Base-by-base conservation (phyloP, 2,329 filamentous ascomycete genomes). In the Juglanconis sp. region DNA sequence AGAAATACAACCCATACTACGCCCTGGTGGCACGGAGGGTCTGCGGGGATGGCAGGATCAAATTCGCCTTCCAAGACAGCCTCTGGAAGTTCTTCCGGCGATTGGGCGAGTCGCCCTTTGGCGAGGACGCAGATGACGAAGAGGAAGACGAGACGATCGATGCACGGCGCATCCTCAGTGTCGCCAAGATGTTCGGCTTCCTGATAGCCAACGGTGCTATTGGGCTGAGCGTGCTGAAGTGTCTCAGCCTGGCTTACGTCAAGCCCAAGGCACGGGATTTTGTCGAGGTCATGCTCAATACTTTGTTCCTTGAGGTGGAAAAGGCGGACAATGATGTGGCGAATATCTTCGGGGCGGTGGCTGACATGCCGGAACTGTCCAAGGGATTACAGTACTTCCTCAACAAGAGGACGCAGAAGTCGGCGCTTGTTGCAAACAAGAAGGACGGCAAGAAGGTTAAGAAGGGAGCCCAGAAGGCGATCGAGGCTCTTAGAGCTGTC, bases 1-100 rank as follows among this genome's bases (percentile, higher is more conserved):
- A 88, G 59, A 81, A 81, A 0, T 96, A 97, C 74, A 99, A 99
- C 68, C 91, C 90, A 0, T 99, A 96, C 76, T 99, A 99, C 71
- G 90, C 91, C 0, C 79, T 96, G 1, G 87, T 99, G 42, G 92
- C 92, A 9, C 85, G 85, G 52, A 87, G 88, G 65, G 81, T 97
- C 8, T 96, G 92, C 69, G 79, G 80, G 3, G 90, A 93, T 62
- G 86, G 86, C 65, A 86, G 87, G 67, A 82, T 96, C 66, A 86
- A 87, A 63, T 94, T 94, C 76, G 88, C 91, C 1, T 96, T 98
- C 70, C 91, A 95, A 70, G 92, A 94, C 68, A 86, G 88, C 7
- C 78, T 98, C 1, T 96, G 93, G 87, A 91, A 90, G 67, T 80
- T 94, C 9, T 96, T 97, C 74, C 88, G 89, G 68, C 83, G 86